phyloP scores from a whole-genome alignment of 345 rosid species.

The Boechera retrofracta region DNA sequence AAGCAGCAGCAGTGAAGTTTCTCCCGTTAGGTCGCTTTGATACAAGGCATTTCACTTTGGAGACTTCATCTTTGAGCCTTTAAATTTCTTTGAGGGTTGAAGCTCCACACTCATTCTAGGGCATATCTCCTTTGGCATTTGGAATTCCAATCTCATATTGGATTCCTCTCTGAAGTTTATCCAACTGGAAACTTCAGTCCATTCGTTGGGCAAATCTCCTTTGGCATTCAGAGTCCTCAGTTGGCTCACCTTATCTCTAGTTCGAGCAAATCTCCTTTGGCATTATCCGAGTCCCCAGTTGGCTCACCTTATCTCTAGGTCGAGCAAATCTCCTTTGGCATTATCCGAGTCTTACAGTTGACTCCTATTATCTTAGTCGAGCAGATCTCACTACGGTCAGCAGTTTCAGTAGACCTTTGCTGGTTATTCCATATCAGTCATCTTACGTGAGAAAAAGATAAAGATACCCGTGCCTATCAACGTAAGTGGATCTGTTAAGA shows the following conservation, averaged over 20 bases:
- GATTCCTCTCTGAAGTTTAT: constrained; percentile 49
- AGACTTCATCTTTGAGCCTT: constrained; percentile 34
- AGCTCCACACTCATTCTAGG: constrained; percentile 43
- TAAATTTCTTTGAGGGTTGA: constrained; percentile 39
- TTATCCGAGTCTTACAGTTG: constrained; percentile 41
- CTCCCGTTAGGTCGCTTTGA: constrained; percentile 42
- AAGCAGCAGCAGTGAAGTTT: constrained; percentile 34
- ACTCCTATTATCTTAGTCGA: constrained; percentile 40
- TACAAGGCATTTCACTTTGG: constrained; percentile 38
- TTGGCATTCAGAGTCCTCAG: constrained; percentile 50
- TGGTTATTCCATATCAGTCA: constrained; percentile 23
- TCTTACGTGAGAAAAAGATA: neutral
- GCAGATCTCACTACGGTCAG: constrained; percentile 40
- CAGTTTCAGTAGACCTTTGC: constrained; percentile 24
- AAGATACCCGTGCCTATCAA: constrained; percentile 4
- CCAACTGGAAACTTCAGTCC: constrained; percentile 48
- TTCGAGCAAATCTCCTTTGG: constrained; percentile 57
- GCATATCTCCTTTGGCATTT: constrained; percentile 58
- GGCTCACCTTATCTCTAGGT: constrained; percentile 43
- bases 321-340: constrained; percentile 65
- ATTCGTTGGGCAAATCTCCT: constrained; percentile 57
- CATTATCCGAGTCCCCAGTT: constrained; percentile 45
- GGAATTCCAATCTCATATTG: constrained; percentile 42
- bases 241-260: constrained; percentile 47
- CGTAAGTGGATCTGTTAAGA: neutral